Evolutionary conservation across 345 rosid genomes (phyloP).

Genomic region (Cardiospermum halicacabum): DNA sequence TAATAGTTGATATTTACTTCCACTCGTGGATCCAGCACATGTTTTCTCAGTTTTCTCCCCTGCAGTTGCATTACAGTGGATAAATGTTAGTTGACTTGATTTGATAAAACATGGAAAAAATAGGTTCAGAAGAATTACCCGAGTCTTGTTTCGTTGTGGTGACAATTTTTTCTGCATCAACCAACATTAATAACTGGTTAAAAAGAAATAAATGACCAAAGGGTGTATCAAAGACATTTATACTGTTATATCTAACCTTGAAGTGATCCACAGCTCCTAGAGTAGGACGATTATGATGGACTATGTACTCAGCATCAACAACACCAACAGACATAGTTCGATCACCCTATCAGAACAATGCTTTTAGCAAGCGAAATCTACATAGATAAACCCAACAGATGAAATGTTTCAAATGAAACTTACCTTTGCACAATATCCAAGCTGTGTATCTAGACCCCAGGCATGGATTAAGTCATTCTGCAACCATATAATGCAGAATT

Average conservation of each 20-base stretch:
- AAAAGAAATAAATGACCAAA: no score
- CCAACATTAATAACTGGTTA: no score
- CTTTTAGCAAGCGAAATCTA: not conserved
- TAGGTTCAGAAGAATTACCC: not conserved
- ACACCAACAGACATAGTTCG: constrained; percentile 51
- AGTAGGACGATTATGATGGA: constrained; percentile 56
- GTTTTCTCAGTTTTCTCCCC: constrained; percentile 4
- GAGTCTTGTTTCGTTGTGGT: no score
- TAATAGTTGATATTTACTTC: constrained; percentile 33
- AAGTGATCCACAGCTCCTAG: constrained; percentile 37
- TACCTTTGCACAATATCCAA: constrained; percentile 69
- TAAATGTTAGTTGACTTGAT: no score
- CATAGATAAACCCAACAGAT: not conserved
- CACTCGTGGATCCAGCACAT: constrained; percentile 35
- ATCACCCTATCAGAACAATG: constrained; percentile 46
- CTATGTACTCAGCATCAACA: constrained; percentile 63
- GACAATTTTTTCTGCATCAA: constrained; percentile 4
- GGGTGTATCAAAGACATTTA: no score
- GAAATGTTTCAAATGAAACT: constrained; percentile 14
- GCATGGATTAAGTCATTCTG: constrained; percentile 75
- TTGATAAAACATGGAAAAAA: no score
- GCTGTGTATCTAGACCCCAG: constrained; percentile 67
- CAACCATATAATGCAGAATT: not conserved
- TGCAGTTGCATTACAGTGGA: constrained; percentile 24
- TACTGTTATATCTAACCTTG: constrained; percentile 26